Conservation (phyloP, 352 stramenopile genomes). For the Globisporangium paroecandrum region DNA sequence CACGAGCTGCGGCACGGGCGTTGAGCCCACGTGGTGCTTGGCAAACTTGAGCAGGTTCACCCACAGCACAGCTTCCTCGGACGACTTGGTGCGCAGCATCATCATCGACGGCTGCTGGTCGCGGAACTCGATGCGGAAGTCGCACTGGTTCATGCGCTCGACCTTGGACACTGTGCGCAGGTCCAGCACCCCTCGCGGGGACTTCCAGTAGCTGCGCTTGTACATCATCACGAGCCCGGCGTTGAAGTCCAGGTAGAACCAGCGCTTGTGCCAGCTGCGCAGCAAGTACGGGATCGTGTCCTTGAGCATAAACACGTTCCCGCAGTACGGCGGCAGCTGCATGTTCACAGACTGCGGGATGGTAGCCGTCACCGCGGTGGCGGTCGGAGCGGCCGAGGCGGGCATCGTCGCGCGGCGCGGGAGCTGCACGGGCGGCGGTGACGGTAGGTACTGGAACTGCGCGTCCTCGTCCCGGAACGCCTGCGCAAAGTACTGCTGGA, state of each 20-base stretch:
- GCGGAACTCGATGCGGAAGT: constrained; percentile 68
- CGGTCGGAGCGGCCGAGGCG: constrained; percentile 20
- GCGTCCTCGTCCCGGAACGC: constrained; percentile 52
- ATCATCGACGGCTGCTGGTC: constrained; percentile 41
- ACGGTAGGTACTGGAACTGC: constrained; percentile 18
- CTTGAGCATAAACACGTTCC: constrained; percentile 75
- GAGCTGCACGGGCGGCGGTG: constrained; percentile 22
- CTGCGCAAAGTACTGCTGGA: constrained; percentile 55
- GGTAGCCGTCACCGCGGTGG: constrained; percentile 10
- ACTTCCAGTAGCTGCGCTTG: constrained; percentile 86
- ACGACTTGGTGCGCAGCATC: constrained; percentile 56
- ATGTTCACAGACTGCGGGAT: constrained; percentile 29
- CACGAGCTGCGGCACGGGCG: constrained; percentile 20
- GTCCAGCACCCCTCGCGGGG: constrained; percentile 64
- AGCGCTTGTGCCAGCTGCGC: constrained; percentile 77
- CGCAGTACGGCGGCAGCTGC: constrained; percentile 66
- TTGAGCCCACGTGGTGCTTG: constrained; percentile 37
- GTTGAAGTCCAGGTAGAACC: constrained; percentile 80
- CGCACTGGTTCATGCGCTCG: constrained; percentile 64
- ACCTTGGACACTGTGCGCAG: constrained; percentile 55
- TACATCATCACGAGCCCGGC: constrained; percentile 70
- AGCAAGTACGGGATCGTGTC: constrained; percentile 73
- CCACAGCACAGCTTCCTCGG: constrained; percentile 65
- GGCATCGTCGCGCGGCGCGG: constrained; percentile 29
- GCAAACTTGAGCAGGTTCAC: constrained; percentile 70